Evolutionary conservation across 1,284 basidiomycete genomes (phyloP), one percentile per base, ranked within the genome.

Genomic region (Fomitopsis betulina): DNA sequence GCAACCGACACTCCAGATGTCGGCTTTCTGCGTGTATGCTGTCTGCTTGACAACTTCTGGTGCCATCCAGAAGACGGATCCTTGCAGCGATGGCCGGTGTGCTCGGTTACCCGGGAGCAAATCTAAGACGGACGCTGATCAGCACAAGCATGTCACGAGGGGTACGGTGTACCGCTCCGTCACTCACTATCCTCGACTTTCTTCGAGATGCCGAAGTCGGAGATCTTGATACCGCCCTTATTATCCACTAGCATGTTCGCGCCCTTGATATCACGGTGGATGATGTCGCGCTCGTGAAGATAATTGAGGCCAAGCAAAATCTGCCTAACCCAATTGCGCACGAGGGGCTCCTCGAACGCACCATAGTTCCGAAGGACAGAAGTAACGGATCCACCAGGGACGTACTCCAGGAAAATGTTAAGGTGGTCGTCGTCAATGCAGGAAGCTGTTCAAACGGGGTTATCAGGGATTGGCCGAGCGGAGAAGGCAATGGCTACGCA

Each of bases 51-150:
- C 96, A 15, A 98, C 95, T 71, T 99, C 97, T 0, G 95, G 95
- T 0, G 95, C 95, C 95, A 97, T 98, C 95, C 96, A 98, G 75
- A 97, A 98, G 17, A 98, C 96, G 0, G 94, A 96, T 1, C 96
- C 96, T 73, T 98, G 96, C 19, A 98, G 75, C 1, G 95, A 98
- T 0, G 94, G 93, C 4, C 96, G 81, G 70, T 97, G 90, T 32
- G 86, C 82, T 32, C 90, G 86, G 62, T 88, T 85, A 3, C 86
- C 85, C n/a, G 85, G 82, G 58, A 93, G 74, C 10, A 95, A 79
- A 72, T 89, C 93, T 95, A 62, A 47, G n/a, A 43, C 23, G 33
- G 8, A 23, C 32, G n/a, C n/a, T 23, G 39, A 42, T 45, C 57
- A 54, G 35, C 60, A 43, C 30, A 62, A 43, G 21, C 57, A 33